Conservation (phyloP, 2,329 filamentous ascomycete species). For the Alternaria sp. region DNA sequence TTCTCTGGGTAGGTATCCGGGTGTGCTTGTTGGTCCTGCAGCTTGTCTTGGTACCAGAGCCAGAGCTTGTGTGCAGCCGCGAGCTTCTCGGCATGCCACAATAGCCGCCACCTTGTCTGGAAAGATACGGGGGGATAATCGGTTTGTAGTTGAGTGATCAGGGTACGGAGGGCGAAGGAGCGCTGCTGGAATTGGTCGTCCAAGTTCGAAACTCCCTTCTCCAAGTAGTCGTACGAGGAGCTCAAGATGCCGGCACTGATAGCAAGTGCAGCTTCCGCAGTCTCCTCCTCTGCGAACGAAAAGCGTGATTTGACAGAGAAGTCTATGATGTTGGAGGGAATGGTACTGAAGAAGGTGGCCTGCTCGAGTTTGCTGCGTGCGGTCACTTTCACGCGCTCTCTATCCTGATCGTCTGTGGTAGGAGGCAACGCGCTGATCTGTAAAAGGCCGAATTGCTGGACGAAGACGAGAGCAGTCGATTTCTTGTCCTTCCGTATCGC, state of each 20-base stretch:
- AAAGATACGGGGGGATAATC: slow-evolving; percentile 70
- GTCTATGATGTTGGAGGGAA: slow-evolving; percentile 84
- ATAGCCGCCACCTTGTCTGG: slow-evolving; percentile 74
- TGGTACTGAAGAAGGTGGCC: slow-evolving; percentile 88
- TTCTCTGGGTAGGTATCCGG: slow-evolving; percentile 64
- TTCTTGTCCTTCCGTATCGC: slow-evolving; percentile 45
- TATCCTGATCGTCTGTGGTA: slow-evolving; percentile 60
- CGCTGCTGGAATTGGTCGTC: slow-evolving; percentile 80
- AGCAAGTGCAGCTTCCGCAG: slow-evolving; percentile 76
- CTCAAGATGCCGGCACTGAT: slow-evolving; percentile 83
- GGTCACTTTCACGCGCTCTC: slow-evolving; percentile 63
- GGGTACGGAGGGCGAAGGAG: slow-evolving; percentile 73
- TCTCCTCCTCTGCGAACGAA: slow-evolving; percentile 71
- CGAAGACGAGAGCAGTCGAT: slow-evolving; percentile 58
- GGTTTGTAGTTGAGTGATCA: slow-evolving; percentile 73
- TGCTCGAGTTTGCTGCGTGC: slow-evolving; percentile 92
- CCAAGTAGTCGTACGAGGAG: slow-evolving; percentile 76
- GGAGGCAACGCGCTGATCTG: slow-evolving; percentile 62
- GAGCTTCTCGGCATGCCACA: slow-evolving; percentile 92
- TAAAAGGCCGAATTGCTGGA: slow-evolving; percentile 64
- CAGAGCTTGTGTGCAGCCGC: slow-evolving; percentile 80
- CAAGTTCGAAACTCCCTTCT: slow-evolving; percentile 74
- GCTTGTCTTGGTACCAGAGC: slow-evolving; percentile 76
- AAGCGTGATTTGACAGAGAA: slow-evolving; percentile 73
- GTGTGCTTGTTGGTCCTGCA: slow-evolving; percentile 71